Conservation (phyloP, 768 basidiomycete species). For the Psilocybe cyanescens region DNA sequence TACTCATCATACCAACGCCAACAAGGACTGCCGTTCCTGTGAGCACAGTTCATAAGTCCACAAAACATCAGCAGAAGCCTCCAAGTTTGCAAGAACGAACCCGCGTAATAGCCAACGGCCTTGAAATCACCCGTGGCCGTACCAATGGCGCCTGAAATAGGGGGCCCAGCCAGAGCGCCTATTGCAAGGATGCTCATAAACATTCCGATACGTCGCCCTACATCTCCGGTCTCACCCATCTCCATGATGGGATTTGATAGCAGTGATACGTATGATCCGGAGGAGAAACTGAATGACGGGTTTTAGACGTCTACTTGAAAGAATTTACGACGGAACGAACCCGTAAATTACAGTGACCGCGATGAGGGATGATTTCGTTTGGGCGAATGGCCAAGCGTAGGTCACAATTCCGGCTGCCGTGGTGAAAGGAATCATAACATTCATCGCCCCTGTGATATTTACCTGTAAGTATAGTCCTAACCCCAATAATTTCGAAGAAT, state of each 20-base stretch:
- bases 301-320: not conserved
- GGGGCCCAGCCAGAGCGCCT: slow-evolving; percentile 70
- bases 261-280: slow-evolving; percentile 65
- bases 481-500: slow-evolving; percentile 12
- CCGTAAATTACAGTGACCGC: slow-evolving; percentile 67
- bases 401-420: slow-evolving; percentile 59
- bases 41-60: not conserved
- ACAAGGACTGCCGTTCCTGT: slow-evolving; percentile 28
- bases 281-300: slow-evolving; percentile 47
- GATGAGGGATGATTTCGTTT: slow-evolving; percentile 46
- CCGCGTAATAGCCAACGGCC: slow-evolving; percentile 59
- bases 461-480: not conserved
- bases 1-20: slow-evolving; percentile 29
- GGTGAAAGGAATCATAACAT: slow-evolving; percentile 70
- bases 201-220: slow-evolving; percentile 70
- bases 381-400: slow-evolving; percentile 72
- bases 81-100: slow-evolving; percentile 25
- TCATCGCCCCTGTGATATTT: slow-evolving; percentile 57
- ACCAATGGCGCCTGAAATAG: slow-evolving; percentile 74
- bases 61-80: not conserved
- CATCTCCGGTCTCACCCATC: slow-evolving; percentile 62
- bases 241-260: slow-evolving; percentile 59
- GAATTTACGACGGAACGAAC: slow-evolving; percentile 34
- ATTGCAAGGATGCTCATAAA: slow-evolving; percentile 62
- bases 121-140: slow-evolving; percentile 54